A percentile compares a stretch with the other conserved stretches of the same genome.
Evolutionary conservation across 371 early-diverging fungal species (phyloP).

Genomic region (Syncephalis plumigaleata): DNA sequence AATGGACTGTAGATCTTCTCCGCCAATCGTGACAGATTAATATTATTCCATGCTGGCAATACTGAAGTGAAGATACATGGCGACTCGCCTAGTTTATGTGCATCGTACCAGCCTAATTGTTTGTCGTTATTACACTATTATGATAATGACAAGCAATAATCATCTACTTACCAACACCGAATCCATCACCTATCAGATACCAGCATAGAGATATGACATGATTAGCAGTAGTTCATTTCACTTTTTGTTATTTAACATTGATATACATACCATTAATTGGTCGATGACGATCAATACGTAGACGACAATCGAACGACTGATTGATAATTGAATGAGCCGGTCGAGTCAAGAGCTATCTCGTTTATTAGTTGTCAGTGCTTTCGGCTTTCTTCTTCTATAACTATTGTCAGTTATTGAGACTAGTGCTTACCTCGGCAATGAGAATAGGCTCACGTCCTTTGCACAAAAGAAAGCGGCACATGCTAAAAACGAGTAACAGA

Average conservation of each 20-base stretch:
- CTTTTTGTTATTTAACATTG: not conserved
- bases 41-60: slow-evolving; percentile 77
- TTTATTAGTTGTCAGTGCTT: not conserved
- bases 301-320: slow-evolving; percentile 55
- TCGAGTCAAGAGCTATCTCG: slow-evolving; percentile 14
- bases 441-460: slow-evolving; percentile 7
- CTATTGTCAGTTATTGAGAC: too few relatives aligned
- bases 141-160: too few relatives aligned
- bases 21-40: slow-evolving; percentile 56
- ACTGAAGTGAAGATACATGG: slow-evolving; percentile 77
- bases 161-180: slow-evolving; percentile 47
- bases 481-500: not conserved
- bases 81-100: slow-evolving; percentile 15
- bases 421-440: slow-evolving; percentile 7
- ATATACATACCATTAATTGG: slow-evolving; percentile 55
- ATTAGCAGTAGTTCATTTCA: too few relatives aligned
- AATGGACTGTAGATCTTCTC: slow-evolving; percentile 61
- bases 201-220: too few relatives aligned
- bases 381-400: too few relatives aligned
- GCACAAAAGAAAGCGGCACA: slow-evolving; percentile 10
- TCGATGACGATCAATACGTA: slow-evolving; percentile 39
- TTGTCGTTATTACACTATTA: too few relatives aligned
- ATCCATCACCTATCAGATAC: slow-evolving; percentile 72
- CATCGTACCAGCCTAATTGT: slow-evolving; percentile 55
- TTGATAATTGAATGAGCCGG: slow-evolving; percentile 76